Evolutionary conservation across 108 stramenopile genomes (phyloP).

Genomic region (Nitzschia sp.): DNA sequence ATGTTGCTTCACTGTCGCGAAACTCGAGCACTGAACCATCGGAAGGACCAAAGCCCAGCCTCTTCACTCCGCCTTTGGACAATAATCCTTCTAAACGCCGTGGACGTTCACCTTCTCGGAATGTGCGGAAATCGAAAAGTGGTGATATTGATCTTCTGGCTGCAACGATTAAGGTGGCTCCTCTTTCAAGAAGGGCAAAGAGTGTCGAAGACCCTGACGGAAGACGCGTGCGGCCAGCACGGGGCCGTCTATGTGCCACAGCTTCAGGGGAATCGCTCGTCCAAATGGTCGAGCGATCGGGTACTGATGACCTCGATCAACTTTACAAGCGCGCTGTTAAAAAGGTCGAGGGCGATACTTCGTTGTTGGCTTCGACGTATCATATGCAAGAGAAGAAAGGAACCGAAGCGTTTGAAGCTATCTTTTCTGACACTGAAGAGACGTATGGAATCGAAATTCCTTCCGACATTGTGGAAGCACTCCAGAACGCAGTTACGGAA

Average conservation of each 20-base stretch:
- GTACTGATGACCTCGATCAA: conserved; percentile 18
- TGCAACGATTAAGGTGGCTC: background rate
- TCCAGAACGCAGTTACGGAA: background rate
- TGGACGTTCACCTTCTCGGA: background rate
- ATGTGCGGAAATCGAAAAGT: conserved; percentile 1
- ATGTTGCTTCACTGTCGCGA: background rate
- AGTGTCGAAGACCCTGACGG: background rate
- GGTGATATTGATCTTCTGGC: conserved; percentile 4
- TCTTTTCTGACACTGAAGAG: conserved; percentile 24
- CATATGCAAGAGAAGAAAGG: conserved; percentile 12
- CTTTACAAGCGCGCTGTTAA: conserved; percentile 11
- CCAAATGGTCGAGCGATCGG: background rate
- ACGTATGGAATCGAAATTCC: conserved; percentile 29
- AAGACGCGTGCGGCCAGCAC: background rate
- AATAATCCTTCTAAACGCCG: background rate
- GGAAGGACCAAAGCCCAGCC: background rate
- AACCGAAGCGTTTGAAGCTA: conserved; percentile 10
- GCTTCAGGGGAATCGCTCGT: background rate
- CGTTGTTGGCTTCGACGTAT: background rate
- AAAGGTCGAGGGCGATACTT: background rate
- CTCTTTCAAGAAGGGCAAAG: background rate
- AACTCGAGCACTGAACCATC: background rate
- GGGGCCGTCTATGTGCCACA: background rate
- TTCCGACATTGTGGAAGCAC: conserved; percentile 3
- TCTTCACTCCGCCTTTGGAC: background rate